Evolutionary conservation across 164 flowering plant species (phyloP).

Genomic region (Kingdonia uniflora): DNA sequence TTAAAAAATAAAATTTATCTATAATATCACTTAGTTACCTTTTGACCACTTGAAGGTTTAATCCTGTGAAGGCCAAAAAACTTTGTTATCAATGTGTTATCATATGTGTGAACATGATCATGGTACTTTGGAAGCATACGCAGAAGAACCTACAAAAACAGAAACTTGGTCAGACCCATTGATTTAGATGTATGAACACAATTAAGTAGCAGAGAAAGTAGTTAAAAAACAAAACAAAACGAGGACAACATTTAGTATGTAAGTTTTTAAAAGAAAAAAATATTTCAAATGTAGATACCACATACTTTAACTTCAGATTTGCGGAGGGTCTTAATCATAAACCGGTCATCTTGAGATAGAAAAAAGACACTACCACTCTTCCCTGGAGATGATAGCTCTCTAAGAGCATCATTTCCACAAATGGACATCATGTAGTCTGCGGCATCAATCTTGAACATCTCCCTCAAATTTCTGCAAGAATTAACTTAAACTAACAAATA

Average conservation of each 20-base stretch:
- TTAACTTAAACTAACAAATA: conserved; percentile 3
- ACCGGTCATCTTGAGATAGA: conserved; percentile 93
- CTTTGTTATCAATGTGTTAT: conserved; percentile 90
- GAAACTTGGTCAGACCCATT: no score
- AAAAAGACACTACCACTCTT: conserved; percentile 97
- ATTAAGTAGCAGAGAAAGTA: no score
- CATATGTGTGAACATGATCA: conserved; percentile 73
- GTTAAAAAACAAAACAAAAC: neutral
- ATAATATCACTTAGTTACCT: conserved; percentile 39
- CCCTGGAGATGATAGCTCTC: conserved; percentile 98
- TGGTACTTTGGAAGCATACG: conserved; percentile 91
- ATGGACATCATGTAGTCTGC: conserved; percentile 99
- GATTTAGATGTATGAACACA: no score
- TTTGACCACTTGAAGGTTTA: conserved; percentile 93
- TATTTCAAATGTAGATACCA: neutral
- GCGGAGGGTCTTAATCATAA: conserved; percentile 96
- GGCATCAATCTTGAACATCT: conserved; percentile 95
- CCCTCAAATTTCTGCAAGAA: conserved; percentile 65
- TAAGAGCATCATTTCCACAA: conserved; percentile 93
- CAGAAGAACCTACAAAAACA: conserved; percentile 64
- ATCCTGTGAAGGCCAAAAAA: conserved; percentile 99
- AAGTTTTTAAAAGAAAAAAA: neutral
- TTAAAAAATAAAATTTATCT: neutral
- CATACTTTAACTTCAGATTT: conserved; percentile 93
- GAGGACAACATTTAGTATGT: neutral